Evolutionary conservation across 1,284 basidiomycete species (phyloP).

Genomic region (Ceratobasidium sp.): DNA sequence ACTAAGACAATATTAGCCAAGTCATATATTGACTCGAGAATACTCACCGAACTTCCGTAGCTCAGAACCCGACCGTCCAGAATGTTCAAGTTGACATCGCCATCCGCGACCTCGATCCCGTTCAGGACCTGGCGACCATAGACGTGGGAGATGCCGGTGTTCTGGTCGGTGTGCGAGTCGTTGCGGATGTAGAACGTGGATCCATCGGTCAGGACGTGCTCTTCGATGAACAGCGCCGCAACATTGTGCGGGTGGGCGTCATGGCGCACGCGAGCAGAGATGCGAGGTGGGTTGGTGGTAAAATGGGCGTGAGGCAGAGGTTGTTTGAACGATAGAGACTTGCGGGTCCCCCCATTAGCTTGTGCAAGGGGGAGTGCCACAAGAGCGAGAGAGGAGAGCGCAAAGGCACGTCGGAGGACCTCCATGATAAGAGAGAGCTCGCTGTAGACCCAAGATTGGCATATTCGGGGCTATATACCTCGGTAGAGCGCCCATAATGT

Average conservation of each 20-base stretch:
- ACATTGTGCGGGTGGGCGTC: constrained; percentile 53
- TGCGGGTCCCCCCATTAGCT: constrained; percentile 48
- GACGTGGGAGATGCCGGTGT: constrained; percentile 84
- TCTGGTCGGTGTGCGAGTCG: constrained; percentile 86
- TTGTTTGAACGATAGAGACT: constrained; percentile 57
- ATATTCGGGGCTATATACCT: not conserved
- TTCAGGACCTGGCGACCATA: constrained; percentile 83
- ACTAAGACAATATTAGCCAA: constrained; percentile 59
- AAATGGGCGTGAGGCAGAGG: constrained; percentile 53
- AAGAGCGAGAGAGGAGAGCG: constrained; percentile 14
- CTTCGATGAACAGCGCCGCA: constrained; percentile 67
- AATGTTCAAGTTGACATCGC: constrained; percentile 89
- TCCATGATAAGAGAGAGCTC: not conserved
- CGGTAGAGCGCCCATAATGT: not conserved
- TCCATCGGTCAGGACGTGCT: constrained; percentile 52
- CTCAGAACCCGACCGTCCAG: constrained; percentile 18
- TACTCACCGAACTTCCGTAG: constrained; percentile 38
- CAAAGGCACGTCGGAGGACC: not conserved
- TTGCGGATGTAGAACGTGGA: constrained; percentile 69
- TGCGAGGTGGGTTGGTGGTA: constrained; percentile 45
- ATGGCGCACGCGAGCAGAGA: constrained; percentile 39
- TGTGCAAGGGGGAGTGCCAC: not conserved
- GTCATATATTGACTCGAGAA: constrained; percentile 24
- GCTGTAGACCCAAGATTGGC: not conserved
- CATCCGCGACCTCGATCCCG: constrained; percentile 88